These are phyloP conservation scores for Tulasnella calospora DNA, from an alignment of 768 basidiomycete species.

Conservation along the genomic window DNA sequence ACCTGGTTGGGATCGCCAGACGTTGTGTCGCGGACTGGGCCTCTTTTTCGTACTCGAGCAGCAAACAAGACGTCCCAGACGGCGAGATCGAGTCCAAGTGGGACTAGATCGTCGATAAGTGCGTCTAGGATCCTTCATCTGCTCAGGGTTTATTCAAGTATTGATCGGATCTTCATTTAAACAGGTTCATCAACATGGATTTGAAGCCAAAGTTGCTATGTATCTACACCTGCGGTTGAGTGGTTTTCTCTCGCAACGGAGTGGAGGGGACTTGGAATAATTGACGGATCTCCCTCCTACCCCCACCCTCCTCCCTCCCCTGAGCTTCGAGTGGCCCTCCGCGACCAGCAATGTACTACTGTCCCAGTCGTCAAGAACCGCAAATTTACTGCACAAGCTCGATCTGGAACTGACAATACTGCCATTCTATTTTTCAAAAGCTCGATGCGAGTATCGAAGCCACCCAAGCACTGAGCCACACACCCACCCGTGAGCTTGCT, in stretches of 20 bases:
- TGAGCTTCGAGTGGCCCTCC: conserved; percentile 97
- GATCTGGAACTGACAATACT: conserved; percentile 99
- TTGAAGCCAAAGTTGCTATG: conserved; percentile 93
- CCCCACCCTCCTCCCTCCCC: conserved; percentile 8
- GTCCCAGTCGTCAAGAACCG: conserved; percentile 96
- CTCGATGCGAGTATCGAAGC: conserved; percentile 82
- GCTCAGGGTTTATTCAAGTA: neutral
- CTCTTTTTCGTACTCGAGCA: neutral
- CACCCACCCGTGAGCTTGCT: conserved; percentile 94
- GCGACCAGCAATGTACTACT: conserved; percentile 98
- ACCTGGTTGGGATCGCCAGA: neutral
- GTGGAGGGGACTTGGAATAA: neutral
- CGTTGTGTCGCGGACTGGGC: neutral
- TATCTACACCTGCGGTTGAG: conserved; percentile 91
- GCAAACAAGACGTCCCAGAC: conserved; percentile 64
- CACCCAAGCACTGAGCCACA: conserved; percentile 90
- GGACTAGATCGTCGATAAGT: conserved; percentile 98
- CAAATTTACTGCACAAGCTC: conserved; percentile 98
- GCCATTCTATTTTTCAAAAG: conserved; percentile 96
- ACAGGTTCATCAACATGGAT: conserved; percentile 96
- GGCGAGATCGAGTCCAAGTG: conserved; percentile 98
- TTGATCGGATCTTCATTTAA: neutral
- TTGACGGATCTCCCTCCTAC: neutral
- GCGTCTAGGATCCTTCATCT: conserved; percentile 36
- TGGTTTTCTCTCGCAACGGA: conserved; percentile 14